Percentiles rank a stretch among this genome's conserved stretches.
These are phyloP conservation scores for Austroboletus niveus DNA, from an alignment of 1,284 basidiomycete genomes.

Conservation along the genomic window DNA sequence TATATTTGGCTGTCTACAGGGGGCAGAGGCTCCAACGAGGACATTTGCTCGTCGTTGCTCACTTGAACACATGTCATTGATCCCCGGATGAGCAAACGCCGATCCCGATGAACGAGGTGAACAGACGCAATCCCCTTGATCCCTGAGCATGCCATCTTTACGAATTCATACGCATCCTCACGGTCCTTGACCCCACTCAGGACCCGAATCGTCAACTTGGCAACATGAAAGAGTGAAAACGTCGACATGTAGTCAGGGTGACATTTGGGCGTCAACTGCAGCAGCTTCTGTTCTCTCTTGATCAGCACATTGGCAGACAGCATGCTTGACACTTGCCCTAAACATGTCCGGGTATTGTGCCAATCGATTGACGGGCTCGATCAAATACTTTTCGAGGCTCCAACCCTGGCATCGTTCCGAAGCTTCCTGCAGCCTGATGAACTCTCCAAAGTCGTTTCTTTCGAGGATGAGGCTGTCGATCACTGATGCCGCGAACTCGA, in stretches of 20 bases:
- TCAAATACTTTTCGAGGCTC: slow-evolving; percentile 64
- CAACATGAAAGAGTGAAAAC: slow-evolving; percentile 63
- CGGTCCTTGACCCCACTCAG: slow-evolving; percentile 81
- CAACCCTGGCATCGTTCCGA: slow-evolving; percentile 54
- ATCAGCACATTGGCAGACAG: slow-evolving; percentile 9
- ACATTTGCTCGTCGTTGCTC: slow-evolving; percentile 13
- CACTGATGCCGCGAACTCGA: slow-evolving; percentile 57
- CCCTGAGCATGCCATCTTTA: slow-evolving; percentile 58
- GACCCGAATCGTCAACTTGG: slow-evolving; percentile 66
- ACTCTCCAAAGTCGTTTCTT: slow-evolving; percentile 77
- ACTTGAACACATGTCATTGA: slow-evolving; percentile 41
- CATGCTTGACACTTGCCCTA: slow-evolving; percentile 51
- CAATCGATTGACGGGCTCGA: slow-evolving; percentile 75
- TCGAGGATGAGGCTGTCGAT: slow-evolving; percentile 59
- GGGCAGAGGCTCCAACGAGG: neutral
- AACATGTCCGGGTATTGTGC: slow-evolving; percentile 74
- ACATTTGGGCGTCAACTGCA: slow-evolving; percentile 62
- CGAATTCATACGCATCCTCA: slow-evolving; percentile 78
- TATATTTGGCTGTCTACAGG: neutral
- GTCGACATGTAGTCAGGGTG: slow-evolving; percentile 71
- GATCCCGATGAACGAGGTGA: slow-evolving; percentile 64
- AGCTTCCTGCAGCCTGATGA: slow-evolving; percentile 71
- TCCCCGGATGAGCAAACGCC: slow-evolving; percentile 72
- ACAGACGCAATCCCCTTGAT: slow-evolving; percentile 58
- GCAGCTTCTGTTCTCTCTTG: slow-evolving; percentile 48